Percentiles rank a stretch among this genome's conserved stretches.
Conservation (phyloP, 2,329 filamentous ascomycete species). For the Dactylellina drechsleri region DNA sequence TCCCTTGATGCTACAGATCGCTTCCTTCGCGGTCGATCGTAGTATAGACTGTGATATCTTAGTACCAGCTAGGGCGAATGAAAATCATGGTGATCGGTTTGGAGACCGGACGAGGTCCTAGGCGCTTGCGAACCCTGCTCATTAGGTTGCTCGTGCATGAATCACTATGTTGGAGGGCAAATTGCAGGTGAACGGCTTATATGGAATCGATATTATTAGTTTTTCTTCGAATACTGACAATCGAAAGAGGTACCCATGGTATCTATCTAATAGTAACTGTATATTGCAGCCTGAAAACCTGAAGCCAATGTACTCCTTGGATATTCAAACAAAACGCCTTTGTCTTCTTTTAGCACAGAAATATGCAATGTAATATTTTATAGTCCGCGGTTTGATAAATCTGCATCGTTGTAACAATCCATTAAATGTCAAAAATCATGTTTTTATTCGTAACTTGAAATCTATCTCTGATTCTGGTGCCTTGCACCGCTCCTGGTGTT, state of each 20-base stretch:
- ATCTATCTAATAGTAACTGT: constrained; percentile 16
- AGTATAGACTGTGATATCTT: neutral
- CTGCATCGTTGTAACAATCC: too few relatives aligned
- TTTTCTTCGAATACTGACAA: neutral
- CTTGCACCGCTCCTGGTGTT: neutral
- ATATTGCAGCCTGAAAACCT: neutral
- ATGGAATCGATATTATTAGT: neutral
- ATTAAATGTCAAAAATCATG: too few relatives aligned
- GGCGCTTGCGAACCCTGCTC: constrained; percentile 24
- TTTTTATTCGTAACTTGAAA: too few relatives aligned
- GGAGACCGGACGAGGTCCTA: constrained; percentile 1
- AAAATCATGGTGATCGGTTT: neutral
- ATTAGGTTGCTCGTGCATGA: neutral
- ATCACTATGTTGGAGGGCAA: neutral
- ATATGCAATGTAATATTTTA: neutral
- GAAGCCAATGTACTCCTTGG: constrained; percentile 16
- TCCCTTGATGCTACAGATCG: constrained; percentile 16
- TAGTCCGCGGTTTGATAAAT: too few relatives aligned
- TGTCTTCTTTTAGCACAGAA: neutral
- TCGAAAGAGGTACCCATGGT: neutral
- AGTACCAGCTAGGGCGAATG: neutral
- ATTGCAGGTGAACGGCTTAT: neutral
- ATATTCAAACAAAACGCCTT: neutral
- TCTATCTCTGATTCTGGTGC: neutral
- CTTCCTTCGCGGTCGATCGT: neutral